phyloP scores from a whole-genome alignment of 768 basidiomycete genomes.

The Boletellus ananiceps region DNA sequence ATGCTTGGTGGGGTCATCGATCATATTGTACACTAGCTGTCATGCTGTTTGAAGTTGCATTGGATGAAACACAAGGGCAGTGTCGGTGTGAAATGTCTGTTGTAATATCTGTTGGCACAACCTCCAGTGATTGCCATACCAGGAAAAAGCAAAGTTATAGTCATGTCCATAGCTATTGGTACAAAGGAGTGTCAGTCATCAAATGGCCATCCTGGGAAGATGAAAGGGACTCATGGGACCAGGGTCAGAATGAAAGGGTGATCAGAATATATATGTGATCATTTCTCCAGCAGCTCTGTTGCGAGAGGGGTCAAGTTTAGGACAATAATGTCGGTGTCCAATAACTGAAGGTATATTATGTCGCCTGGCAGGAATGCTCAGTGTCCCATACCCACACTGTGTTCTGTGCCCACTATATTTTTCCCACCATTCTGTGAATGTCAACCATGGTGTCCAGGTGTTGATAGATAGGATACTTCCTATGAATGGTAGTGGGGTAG shows the following conservation, averaged over 20 bases:
- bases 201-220: not conserved
- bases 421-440: conserved; percentile 6
- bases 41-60: not conserved
- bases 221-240: not conserved
- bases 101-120: conserved; percentile 2
- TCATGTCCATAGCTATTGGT: not conserved
- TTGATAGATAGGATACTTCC: conserved; percentile 3
- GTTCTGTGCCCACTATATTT: not conserved
- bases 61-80: not conserved
- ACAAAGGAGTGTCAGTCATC: not conserved
- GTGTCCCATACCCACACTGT: too few relatives aligned
- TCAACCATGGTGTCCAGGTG: not conserved
- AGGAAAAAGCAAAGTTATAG: not conserved
- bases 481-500: conserved; percentile 4
- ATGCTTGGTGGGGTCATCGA: not conserved
- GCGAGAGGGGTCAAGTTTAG: not conserved
- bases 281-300: not conserved
- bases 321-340: not conserved
- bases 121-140: not conserved
- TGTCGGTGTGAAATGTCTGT: not conserved
- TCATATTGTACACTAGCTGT: not conserved
- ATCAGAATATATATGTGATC: not conserved
- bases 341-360: not conserved
- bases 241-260: not conserved
- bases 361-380: not conserved